These are phyloP conservation scores for Penicillium desertorum DNA, from an alignment of 495 filamentous ascomycete species.

Conservation along the genomic window DNA sequence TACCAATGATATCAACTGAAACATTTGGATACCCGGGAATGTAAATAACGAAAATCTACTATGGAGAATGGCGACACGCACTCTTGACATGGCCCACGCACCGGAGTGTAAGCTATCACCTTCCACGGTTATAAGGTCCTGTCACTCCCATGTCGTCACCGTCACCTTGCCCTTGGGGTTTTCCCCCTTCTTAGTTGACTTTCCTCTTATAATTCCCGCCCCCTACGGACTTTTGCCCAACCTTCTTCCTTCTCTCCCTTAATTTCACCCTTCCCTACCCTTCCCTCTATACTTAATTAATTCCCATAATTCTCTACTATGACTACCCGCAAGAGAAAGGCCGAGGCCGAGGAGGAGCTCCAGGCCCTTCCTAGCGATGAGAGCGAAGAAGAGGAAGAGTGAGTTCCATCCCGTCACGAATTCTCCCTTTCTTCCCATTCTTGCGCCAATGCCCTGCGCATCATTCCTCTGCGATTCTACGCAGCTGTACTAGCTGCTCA, in stretches of 20 bases:
- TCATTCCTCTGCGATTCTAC: neutral
- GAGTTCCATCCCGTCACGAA: constrained; percentile 33
- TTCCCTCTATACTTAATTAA: neutral
- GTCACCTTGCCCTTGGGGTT: constrained; percentile 29
- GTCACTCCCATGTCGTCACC: constrained; percentile 28
- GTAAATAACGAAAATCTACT: constrained; percentile 12
- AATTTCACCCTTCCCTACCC: constrained; percentile 5
- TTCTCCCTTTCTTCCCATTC: neutral
- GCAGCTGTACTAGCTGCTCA: neutral
- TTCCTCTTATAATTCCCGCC: constrained; percentile 10
- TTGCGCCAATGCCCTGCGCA: neutral
- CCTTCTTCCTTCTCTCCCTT: constrained; percentile 6
- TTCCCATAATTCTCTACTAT: constrained; percentile 33
- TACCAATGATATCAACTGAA: neutral
- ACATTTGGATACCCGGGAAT: constrained; percentile 15
- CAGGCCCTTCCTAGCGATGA: constrained; percentile 61
- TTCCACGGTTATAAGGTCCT: neutral
- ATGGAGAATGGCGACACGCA: constrained; percentile 15
- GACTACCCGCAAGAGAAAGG: constrained; percentile 67
- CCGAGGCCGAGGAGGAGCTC: constrained; percentile 60
- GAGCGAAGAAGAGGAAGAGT: constrained; percentile 66
- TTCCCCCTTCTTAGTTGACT: constrained; percentile 19
- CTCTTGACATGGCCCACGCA: constrained; percentile 19
- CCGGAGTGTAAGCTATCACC: constrained; percentile 26
- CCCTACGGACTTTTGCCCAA: constrained; percentile 2